Percentiles rank a stretch among this genome's conserved stretches.
These are phyloP conservation scores for Brachypodium distachyon DNA, from an alignment of 202 grass and related monocot species.

Conservation along the genomic window DNA sequence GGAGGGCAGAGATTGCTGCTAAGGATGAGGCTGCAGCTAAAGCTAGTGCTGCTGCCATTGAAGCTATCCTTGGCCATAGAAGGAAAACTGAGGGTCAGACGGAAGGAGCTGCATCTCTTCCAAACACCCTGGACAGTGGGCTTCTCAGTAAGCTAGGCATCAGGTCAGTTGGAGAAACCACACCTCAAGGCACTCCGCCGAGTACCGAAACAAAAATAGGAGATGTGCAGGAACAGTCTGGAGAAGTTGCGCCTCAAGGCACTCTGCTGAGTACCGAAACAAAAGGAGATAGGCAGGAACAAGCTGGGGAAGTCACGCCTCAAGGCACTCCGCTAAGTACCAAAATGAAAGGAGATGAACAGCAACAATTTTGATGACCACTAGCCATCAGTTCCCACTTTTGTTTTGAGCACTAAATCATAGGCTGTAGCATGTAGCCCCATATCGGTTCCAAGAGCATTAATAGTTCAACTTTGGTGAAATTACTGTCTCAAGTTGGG, in stretches of 20 bases:
- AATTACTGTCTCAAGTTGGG: neutral
- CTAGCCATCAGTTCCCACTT: neutral
- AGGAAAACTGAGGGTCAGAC: constrained; percentile 40
- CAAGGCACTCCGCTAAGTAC: neutral
- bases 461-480: neutral
- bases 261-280: neutral
- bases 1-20: constrained; percentile 50
- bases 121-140: constrained; percentile 14
- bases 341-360: constrained; percentile 12
- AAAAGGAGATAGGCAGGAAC: neutral
- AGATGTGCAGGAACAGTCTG: constrained; percentile 3
- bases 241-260: constrained; percentile 8
- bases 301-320: constrained; percentile 5
- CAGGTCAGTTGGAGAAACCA: constrained; percentile 2
- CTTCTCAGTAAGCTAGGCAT: constrained; percentile 39
- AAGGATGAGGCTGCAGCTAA: constrained; percentile 67
- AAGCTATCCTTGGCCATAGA: constrained; percentile 58
- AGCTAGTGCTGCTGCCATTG: constrained; percentile 79
- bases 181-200: neutral
- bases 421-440: neutral
- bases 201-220: constrained; percentile 2
- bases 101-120: neutral
- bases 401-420: neutral
- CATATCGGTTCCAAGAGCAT: neutral
- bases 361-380: neutral